Percentiles rank a stretch among this genome's conserved stretches.
phyloP scores from a whole-genome alignment of 1,139 yeast genomes.

The Nematodospora anomalae region DNA sequence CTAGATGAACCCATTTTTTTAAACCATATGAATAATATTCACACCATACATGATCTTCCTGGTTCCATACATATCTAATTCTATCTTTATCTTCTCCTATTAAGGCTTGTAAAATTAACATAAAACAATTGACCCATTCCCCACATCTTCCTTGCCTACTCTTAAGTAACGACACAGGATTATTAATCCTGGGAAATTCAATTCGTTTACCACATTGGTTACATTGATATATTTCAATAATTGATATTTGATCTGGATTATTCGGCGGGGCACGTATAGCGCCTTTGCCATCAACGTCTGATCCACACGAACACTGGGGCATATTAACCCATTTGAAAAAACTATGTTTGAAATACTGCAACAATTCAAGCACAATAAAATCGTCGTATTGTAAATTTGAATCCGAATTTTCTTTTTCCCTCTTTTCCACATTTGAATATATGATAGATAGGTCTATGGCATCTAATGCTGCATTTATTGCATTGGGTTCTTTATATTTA shows the following conservation, averaged over 20 bases:
- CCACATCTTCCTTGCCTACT: conserved; percentile 85
- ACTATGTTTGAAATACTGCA: conserved; percentile 74
- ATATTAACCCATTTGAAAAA: conserved; percentile 84
- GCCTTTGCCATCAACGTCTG: conserved; percentile 19
- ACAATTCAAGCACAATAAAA: conserved; percentile 62
- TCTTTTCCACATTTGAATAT: conserved; percentile 36
- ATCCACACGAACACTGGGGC: conserved; percentile 62
- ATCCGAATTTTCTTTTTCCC: conserved; percentile 19
- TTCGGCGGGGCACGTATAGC: conserved; percentile 14
- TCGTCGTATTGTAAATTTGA: conserved; percentile 56
- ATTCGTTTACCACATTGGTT: conserved; percentile 42
- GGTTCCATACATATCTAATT: conserved; percentile 77
- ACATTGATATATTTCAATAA: conserved; percentile 66
- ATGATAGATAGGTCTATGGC: conserved; percentile 37
- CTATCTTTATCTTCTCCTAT: conserved; percentile 44
- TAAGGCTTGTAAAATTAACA: conserved; percentile 65
- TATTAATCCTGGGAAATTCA: conserved; percentile 76
- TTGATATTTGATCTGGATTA: conserved; percentile 34
- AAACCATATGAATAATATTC: conserved; percentile 69
- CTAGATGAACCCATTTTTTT: conserved; percentile 82
- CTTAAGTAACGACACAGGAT: conserved; percentile 59
- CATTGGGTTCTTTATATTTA: conserved; percentile 8
- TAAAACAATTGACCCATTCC: conserved; percentile 90
- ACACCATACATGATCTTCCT: conserved; percentile 96
- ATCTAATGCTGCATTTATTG: conserved; percentile 14